These are phyloP conservation scores for Phytophthora fragariaefolia DNA, from an alignment of 352 stramenopile species.

Conservation along the genomic window DNA sequence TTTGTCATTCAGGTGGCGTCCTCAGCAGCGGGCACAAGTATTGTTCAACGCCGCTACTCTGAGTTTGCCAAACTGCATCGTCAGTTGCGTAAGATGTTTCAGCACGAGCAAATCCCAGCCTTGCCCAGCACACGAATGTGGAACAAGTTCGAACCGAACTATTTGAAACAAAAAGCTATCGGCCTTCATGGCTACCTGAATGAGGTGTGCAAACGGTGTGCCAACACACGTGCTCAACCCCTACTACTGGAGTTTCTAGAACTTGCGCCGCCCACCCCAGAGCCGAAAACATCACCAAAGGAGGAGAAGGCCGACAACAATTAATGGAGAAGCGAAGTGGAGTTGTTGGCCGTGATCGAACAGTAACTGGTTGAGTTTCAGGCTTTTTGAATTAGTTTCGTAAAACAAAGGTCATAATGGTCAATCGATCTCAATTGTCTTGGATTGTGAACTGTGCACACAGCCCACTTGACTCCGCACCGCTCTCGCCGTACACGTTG, in stretches of 20 bases:
- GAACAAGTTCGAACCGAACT: conserved; percentile 85
- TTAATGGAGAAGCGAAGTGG: conserved; percentile 15
- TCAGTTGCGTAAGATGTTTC: conserved; percentile 78
- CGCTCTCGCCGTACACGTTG: conserved; percentile 54
- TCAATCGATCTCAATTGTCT: conserved; percentile 14
- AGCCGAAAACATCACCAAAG: conserved; percentile 11
- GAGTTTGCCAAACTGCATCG: conserved; percentile 81
- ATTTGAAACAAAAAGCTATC: conserved; percentile 83
- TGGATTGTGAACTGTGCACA: conserved; percentile 58
- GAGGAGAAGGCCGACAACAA: conserved; percentile 17
- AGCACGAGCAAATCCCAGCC: conserved; percentile 74
- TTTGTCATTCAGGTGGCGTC: conserved; percentile 86
- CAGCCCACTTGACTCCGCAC: conserved; percentile 35
- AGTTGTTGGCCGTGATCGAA: no score
- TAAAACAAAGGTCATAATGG: conserved; percentile 20
- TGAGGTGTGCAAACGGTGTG: conserved; percentile 76
- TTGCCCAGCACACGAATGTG: conserved; percentile 81
- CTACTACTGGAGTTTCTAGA: conserved; percentile 75
- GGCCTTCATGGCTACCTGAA: conserved; percentile 74
- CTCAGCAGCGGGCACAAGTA: conserved; percentile 58
- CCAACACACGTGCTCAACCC: conserved; percentile 69
- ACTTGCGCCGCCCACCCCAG: conserved; percentile 33
- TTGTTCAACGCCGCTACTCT: conserved; percentile 84
- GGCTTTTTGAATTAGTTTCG: conserved; percentile 6
- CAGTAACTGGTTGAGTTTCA: no score